Evolutionary conservation across 2,329 filamentous ascomycete genomes (phyloP).

Genomic region (Colletotrichum theobromicola): DNA sequence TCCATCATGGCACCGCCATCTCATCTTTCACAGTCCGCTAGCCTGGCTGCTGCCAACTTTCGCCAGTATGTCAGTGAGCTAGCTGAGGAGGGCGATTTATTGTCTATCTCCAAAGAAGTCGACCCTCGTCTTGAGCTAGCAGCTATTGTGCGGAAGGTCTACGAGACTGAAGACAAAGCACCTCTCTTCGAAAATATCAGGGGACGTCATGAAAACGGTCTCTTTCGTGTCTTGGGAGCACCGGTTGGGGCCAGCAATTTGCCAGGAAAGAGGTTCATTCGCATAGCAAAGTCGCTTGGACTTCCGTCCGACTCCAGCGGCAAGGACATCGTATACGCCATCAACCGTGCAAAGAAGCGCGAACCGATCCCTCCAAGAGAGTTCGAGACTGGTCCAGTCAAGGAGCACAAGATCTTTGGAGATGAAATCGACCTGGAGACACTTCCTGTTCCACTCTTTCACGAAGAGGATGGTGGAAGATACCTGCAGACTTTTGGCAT

Average conservation of each 20-base stretch:
- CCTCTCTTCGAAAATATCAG: conserved; percentile 58
- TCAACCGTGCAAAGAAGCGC: not conserved
- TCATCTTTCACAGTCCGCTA: not conserved
- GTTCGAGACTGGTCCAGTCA: conserved; percentile 40
- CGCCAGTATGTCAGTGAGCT: not conserved
- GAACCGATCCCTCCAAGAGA: not conserved
- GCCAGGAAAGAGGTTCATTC: not conserved
- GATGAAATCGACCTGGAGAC: conserved; percentile 46
- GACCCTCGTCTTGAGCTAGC: conserved; percentile 50
- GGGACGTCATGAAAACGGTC: conserved; percentile 43
- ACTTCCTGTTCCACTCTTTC: conserved; percentile 47
- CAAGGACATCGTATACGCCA: not conserved
- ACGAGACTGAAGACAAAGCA: conserved; percentile 50
- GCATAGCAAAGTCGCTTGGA: not conserved
- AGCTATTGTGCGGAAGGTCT: conserved; percentile 50
- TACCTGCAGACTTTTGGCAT: conserved; percentile 57
- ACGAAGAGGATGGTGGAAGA: conserved; percentile 50
- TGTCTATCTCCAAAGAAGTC: conserved; percentile 40
- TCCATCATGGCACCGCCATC: not conserved
- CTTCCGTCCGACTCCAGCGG: not conserved
- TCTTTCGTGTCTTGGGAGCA: conserved; percentile 53
- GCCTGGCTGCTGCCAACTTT: not conserved
- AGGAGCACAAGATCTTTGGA: conserved; percentile 42
- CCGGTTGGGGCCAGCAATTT: conserved; percentile 31
- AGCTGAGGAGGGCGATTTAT: not conserved